A percentile compares a stretch with the other conserved stretches of the same genome.
These are phyloP conservation scores for Chrysosporium queenslandicum DNA, from an alignment of 2,329 filamentous ascomycete species.

Conservation along the genomic window DNA sequence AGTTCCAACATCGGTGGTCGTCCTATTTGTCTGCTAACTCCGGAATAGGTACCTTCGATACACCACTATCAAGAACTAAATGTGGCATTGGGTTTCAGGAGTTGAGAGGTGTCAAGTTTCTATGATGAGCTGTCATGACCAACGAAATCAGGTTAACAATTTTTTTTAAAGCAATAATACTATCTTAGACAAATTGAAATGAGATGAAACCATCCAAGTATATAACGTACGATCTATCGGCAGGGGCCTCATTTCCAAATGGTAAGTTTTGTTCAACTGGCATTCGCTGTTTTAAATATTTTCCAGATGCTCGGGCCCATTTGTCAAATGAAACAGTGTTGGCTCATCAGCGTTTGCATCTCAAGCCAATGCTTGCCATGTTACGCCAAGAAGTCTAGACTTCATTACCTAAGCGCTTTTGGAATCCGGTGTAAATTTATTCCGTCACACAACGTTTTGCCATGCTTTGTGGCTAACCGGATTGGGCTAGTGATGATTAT, in stretches of 20 bases:
- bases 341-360: too few relatives aligned
- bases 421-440: too few relatives aligned
- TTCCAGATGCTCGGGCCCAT: too few relatives aligned
- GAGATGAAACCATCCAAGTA: neutral
- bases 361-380: too few relatives aligned
- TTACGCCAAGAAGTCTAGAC: too few relatives aligned
- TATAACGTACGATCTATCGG: neutral
- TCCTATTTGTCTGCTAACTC: neutral
- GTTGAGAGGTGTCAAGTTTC: neutral
- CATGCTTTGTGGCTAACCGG: neutral
- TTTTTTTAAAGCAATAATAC: neutral
- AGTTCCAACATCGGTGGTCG: constrained; percentile 9
- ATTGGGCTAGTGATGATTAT: neutral
- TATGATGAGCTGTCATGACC: neutral
- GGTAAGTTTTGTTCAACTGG: neutral
- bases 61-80: constrained; percentile 28
- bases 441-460: neutral
- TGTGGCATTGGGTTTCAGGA: neutral
- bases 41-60: constrained; percentile 29
- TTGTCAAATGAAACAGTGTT: too few relatives aligned
- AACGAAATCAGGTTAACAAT: neutral
- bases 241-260: neutral
- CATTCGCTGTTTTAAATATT: too few relatives aligned
- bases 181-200: neutral
- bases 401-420: too few relatives aligned